phyloP scores from a whole-genome alignment of 371 early-diverging fungal species.

The Umbelopsis sp. region DNA sequence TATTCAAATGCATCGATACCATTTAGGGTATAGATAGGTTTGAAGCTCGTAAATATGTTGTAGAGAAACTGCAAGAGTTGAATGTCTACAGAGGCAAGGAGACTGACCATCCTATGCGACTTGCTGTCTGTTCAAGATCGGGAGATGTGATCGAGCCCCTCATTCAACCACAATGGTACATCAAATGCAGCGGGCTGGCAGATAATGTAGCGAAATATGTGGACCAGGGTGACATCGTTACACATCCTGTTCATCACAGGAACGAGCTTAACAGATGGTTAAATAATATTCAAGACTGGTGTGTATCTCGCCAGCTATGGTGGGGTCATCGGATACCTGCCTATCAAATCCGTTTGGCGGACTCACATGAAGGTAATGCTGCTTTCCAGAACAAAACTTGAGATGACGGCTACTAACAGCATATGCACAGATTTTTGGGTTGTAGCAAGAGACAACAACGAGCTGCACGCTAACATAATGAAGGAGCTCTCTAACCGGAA shows the following conservation, averaged over 20 bases:
- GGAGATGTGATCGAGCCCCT: conserved; percentile 98
- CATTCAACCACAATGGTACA: conserved; percentile 98
- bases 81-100: conserved; percentile 76
- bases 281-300: conserved; percentile 89
- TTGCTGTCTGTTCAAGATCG: conserved; percentile 89
- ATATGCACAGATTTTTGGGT: conserved; percentile 23
- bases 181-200: conserved; percentile 87
- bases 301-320: conserved; percentile 99
- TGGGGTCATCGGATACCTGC: conserved; percentile 99
- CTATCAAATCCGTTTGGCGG: conserved; percentile 93
- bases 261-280: conserved; percentile 97
- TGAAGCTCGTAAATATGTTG: conserved; percentile 77
- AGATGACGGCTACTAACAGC: conserved; percentile 44
- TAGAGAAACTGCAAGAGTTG: conserved; percentile 63
- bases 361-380: conserved; percentile 82
- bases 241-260: conserved; percentile 81
- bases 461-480: neutral
- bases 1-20: conserved; percentile 13
- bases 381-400: no score
- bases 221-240: conserved; percentile 67
- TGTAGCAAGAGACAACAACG: neutral
- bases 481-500: neutral
- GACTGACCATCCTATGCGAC: conserved; percentile 84
- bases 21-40: conserved; percentile 75
- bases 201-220: conserved; percentile 73